Base-by-base conservation (phyloP, 2,329 filamentous ascomycete genomes). In the Apiospora sp. region DNA sequence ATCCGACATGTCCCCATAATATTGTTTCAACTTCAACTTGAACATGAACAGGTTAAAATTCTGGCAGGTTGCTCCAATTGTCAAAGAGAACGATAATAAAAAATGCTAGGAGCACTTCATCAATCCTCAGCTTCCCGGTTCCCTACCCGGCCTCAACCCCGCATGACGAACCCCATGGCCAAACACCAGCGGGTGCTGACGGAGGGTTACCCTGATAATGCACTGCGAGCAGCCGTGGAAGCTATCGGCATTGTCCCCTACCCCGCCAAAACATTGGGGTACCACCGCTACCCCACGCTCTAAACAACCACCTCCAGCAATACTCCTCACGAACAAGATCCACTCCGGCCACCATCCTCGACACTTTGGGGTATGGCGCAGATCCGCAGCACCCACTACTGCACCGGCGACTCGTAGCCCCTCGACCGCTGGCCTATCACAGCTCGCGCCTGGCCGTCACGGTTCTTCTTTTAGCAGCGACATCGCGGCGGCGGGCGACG, bases 381-480 rank as follows among this genome's bases (percentile, higher is more conserved):
- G 30, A 64, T 64, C 34, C 58, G 46, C 46, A 49, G 46, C 46
- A 3, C 22, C 46, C 22, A 34, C 58, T 64, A 64, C 58, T 64
- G 58, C 34, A 64, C 19, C 34, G 58, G 58, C 19, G 22, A 64
- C 34, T 64, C 58, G 34, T 41, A 64, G 58, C 10, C 8, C 34
- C 22, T n/a, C 7, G 58, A 19, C 58, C 54, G 54, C 58, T 19
- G 58, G 22, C 58, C 58, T 64, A 64, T 64, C 58, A 64, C 6
- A 14, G 58, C 58, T 19, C 19, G 30, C 54, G 54, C 54, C 30
- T 37, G 54, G 54, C 19, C 54, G 30, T 37, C 54, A 61, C 54
- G 54, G 54, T 61, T 61, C 54, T 64, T 64, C 34, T 64, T 64
- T 41, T 64, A n/a, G 58, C 58, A 37, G 58, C 58, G 58, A 64